Conservation (phyloP, 75 land plant genomes). For the Picea glauca region DNA sequence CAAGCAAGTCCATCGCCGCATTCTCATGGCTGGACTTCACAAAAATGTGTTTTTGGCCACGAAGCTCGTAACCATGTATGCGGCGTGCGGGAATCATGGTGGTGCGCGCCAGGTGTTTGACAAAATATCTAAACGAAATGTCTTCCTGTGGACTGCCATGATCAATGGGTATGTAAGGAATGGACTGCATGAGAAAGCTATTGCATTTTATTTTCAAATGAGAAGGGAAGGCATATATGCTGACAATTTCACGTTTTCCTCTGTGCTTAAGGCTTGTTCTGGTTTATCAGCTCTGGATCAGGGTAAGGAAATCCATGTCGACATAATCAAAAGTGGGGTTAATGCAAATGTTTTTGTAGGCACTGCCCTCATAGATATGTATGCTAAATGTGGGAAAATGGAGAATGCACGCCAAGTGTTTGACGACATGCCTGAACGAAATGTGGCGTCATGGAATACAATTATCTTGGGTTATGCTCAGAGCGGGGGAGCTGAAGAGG, state of each 20-base stretch:
- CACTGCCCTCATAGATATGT: constrained; percentile 42
- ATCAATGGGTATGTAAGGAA: constrained; percentile 2
- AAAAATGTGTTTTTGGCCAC: too few species aligned
- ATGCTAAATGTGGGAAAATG: constrained; percentile 18
- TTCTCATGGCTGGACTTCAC: too few species aligned
- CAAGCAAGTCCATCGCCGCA: too few species aligned
- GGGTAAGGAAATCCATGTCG: constrained; percentile 22
- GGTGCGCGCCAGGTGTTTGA: too few species aligned
- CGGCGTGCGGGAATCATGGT: too few species aligned
- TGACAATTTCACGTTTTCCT: constrained; percentile 23
- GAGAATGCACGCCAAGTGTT: constrained; percentile 30
- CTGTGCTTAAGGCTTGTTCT: constrained; percentile 24
- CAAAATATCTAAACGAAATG: too few species aligned
- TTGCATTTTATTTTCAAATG: constrained; percentile 20
- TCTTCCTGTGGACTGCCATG: background rate
- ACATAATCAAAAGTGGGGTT: constrained; percentile 23
- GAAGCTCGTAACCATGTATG: too few species aligned
- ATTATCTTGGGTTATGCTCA: constrained; percentile 16
- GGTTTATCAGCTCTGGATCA: constrained; percentile 13
- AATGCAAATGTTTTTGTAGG: constrained; percentile 25
- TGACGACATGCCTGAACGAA: constrained; percentile 28
- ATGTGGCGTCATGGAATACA: constrained; percentile 22
- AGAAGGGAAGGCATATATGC: background rate
- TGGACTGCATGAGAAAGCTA: constrained; percentile 8
- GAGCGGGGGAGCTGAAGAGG: constrained; percentile 12